Conservation (phyloP, 1,139 yeast species). For the Scheffersomyces lignicola region DNA sequence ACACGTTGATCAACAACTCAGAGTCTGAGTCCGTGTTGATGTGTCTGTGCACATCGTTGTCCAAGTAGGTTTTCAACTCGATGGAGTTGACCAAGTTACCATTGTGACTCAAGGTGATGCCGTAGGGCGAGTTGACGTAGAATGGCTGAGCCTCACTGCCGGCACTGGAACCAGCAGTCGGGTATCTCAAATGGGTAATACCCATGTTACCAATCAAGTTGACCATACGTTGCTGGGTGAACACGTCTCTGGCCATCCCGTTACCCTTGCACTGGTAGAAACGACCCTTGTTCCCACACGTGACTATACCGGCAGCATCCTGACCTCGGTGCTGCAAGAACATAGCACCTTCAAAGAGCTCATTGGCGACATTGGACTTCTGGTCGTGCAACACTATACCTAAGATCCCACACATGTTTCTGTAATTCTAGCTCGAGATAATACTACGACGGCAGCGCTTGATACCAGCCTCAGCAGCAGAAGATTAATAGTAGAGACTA, state of each 20-base stretch:
- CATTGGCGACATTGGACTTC: conserved; percentile 75
- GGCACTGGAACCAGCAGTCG: conserved; percentile 98
- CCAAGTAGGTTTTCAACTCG: conserved; percentile 75
- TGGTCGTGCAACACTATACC: conserved; percentile 86
- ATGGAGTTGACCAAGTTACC: conserved; percentile 91
- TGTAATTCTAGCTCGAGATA: conserved; percentile 1
- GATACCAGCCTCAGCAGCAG: conserved; percentile 4
- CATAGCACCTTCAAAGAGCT: conserved; percentile 88
- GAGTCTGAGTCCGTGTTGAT: conserved; percentile 96
- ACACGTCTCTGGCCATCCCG: conserved; percentile 98
- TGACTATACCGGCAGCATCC: conserved; percentile 99
- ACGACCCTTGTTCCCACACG: conserved; percentile 92
- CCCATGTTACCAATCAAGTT: conserved; percentile 94
- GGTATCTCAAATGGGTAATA: conserved; percentile 90
- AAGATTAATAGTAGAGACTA: not conserved
- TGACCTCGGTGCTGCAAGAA: conserved; percentile 97
- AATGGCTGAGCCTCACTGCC: conserved; percentile 99
- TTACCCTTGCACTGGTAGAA: conserved; percentile 97
- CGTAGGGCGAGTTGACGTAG: conserved; percentile 96
- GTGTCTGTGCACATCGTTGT: conserved; percentile 93
- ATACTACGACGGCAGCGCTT: conserved; percentile 3
- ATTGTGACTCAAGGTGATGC: conserved; percentile 85
- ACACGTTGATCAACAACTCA: conserved; percentile 81
- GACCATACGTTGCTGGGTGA: conserved; percentile 76
- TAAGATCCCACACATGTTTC: conserved; percentile 86